Base-by-base conservation (phyloP, 1,139 yeast genomes). In the Nakaseomyces sp. region DNA sequence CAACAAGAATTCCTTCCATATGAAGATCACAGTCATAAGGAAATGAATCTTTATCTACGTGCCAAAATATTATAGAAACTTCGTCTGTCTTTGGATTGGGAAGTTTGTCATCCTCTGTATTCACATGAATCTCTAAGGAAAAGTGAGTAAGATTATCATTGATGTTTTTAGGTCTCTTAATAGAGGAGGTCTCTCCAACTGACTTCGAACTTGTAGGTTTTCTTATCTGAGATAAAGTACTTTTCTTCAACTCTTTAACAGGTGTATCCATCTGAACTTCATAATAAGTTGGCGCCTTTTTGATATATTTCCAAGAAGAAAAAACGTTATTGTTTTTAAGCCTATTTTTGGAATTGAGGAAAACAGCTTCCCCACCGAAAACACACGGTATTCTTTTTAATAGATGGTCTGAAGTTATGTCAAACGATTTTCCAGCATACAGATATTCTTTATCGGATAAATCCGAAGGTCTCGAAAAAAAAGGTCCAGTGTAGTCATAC, bases 61-160 rank as follows among this genome's bases (percentile, higher is more conserved):
- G 69, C 80, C 91, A 88, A 51, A 82, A 73, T 0, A 87, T 70
- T 4, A 79, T 71, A 0, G 65, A 48, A 0, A 89, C 68, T 1
- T 75, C 68, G 58, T 91, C 94, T 1, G 53, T 44, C 3, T 57
- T 47, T 0, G 96, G 95, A 56, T 88, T 81, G 0, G 96, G 94
- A 8, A 68, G 60, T 36, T 71, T 63, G 0, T 67, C 69, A 1
- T 58, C 68, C 12, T 74, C 60, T 0, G 84, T 75, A 43, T 73
- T 73, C 0, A 76, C 79, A 61, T 81, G 91, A 0, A 85, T 58
- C 54, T 89, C 97, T 46, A 85, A 51, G 9, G 74, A 69, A 29
- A 88, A 63, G 20, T 76, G 69, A 0, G 82, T 70, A 57, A 88
- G 58, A 40, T 66, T 58, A 42, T 71, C 71, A 47, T 69, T 73